Evolutionary conservation across 768 basidiomycete species (phyloP), one percentile per base, ranked within the genome.

Genomic region (Tricholoma furcatifolium): DNA sequence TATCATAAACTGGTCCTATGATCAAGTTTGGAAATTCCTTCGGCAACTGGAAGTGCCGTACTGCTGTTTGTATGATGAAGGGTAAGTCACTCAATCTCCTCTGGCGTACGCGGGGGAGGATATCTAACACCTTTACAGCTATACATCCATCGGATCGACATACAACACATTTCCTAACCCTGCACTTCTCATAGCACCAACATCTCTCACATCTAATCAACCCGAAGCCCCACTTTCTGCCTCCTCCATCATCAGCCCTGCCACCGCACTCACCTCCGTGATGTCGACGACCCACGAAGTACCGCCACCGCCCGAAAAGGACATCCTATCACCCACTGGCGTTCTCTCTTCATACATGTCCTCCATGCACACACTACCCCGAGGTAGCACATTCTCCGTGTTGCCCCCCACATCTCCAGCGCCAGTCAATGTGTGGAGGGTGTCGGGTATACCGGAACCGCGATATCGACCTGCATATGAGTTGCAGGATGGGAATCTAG

Each of bases 81-180:
- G 96, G 90, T 95, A 53, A 50, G 85, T 67, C 10, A 60, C 36
- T 34, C 51, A 42, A 54, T 49, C 20, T 10, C 40, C 24, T 43
- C 30, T 20, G 24, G 18, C 44, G 23, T 12, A 35, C 3, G 45
- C 3, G 38, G n/a, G n/a, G n/a, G n/a, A 20, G 27, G 27, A 48
- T 54, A 35, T 35, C 42, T 43, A 18, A 55, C 41, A 44, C 44
- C n/a, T 18, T 27, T 4, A 35, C 41, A 96, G 94, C n/a, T 99
- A 96, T 69, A 99, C 97, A 2, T 98, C 96, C 4, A 82, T 99
- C 17, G 96, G 97, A 15, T 97, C 95, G 10, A 93, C 89, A 7
- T 91, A 83, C 70, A 97, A 98, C 71, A 98, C 97, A 0, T 88
- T 87, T 65, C 93, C 86, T 0, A 98, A 98, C 62, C 95, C 96